Evolutionary conservation across 2,329 filamentous ascomycete species (phyloP).

Genomic region (Trichoderma brevicompactum): DNA sequence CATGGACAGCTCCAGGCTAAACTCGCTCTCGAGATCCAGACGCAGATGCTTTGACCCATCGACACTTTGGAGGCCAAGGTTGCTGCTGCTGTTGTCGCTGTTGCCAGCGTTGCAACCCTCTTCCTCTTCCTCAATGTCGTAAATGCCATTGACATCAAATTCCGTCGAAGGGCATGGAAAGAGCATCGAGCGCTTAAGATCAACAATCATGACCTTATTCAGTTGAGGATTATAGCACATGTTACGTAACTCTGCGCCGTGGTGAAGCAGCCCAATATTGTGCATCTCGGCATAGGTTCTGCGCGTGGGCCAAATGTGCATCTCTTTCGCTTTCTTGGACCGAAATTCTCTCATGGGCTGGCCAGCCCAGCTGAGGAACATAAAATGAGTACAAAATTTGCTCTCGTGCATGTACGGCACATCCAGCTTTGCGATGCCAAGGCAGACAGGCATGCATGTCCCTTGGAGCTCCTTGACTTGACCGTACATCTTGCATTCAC

Average conservation of each 20-base stretch:
- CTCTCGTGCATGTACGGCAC: slow-evolving; percentile 41
- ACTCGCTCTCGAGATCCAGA: neutral
- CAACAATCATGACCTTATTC: slow-evolving; percentile 39
- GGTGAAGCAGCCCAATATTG: slow-evolving; percentile 35
- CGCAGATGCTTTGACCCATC: neutral
- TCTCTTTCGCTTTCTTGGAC: neutral
- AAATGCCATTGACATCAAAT: neutral
- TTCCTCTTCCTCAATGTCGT: neutral
- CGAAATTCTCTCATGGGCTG: slow-evolving; percentile 18
- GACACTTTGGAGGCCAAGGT: neutral
- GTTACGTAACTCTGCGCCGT: slow-evolving; percentile 40
- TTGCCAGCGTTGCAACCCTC: neutral
- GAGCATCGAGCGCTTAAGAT: slow-evolving; percentile 40
- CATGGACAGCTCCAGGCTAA: neutral
- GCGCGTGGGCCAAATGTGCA: slow-evolving; percentile 11
- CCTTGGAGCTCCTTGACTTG: slow-evolving; percentile 40
- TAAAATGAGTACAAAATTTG: slow-evolving; percentile 39
- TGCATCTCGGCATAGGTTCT: slow-evolving; percentile 29
- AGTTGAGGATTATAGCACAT: slow-evolving; percentile 38
- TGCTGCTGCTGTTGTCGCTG: neutral
- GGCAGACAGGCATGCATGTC: slow-evolving; percentile 42
- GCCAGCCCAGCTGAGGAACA: slow-evolving; percentile 42
- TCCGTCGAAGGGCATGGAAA: slow-evolving; percentile 13
- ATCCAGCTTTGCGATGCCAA: slow-evolving; percentile 40
- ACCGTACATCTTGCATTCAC: slow-evolving; percentile 42